Evolutionary conservation across 345 rosid species (phyloP).

Genomic region (Lepidium didymum): DNA sequence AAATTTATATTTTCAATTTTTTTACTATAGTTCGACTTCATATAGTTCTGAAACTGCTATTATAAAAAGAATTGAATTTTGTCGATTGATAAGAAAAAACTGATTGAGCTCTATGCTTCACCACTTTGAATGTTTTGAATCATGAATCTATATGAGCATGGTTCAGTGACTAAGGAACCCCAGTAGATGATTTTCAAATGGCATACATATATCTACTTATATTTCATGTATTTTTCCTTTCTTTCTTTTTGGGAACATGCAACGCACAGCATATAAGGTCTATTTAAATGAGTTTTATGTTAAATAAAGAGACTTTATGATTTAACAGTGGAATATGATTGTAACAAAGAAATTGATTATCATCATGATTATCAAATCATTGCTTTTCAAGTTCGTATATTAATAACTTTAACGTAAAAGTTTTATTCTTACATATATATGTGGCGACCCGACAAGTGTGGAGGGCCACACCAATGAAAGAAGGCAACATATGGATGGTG

Average conservation of each 20-base stretch:
- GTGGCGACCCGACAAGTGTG: conserved; percentile 11
- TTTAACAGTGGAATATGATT: conserved; percentile 7
- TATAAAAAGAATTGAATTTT: too few species aligned
- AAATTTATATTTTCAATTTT: too few species aligned
- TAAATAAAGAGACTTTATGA: neutral
- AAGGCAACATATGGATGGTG: conserved; percentile 3
- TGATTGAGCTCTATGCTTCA: neutral
- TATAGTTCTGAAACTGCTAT: too few species aligned
- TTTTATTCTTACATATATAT: neutral
- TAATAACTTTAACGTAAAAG: neutral
- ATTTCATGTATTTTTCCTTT: neutral
- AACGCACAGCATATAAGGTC: neutral
- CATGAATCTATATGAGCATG: neutral
- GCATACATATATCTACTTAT: neutral
- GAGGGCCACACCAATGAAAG: neutral
- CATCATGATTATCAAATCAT: conserved; percentile 15
- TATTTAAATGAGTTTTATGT: neutral
- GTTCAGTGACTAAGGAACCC: neutral
- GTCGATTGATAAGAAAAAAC: too few species aligned
- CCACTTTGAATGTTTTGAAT: neutral
- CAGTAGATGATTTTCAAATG: neutral
- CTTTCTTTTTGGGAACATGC: neutral
- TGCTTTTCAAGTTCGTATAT: neutral
- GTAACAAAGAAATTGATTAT: neutral
- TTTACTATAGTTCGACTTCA: too few species aligned